A percentile compares a stretch with the other conserved stretches of the same genome.
Evolutionary conservation across 176 grass and related monocot species (phyloP).

Genomic region (Hsuehochloa calcarea): DNA sequence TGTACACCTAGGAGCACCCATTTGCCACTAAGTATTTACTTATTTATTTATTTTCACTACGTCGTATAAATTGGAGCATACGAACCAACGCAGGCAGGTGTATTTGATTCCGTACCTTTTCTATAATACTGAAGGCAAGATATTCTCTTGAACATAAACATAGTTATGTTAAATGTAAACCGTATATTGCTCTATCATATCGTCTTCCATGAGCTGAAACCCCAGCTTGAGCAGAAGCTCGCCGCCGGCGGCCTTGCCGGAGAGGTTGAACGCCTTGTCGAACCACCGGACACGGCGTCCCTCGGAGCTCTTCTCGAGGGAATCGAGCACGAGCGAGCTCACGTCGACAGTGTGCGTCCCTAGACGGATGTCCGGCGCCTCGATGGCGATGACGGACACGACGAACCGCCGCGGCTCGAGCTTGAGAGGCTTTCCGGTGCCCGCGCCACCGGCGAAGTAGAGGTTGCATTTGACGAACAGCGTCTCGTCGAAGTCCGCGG

Average conservation of each 20-base stretch:
- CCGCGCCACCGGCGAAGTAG: constrained; percentile 61
- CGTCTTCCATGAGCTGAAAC: constrained; percentile 87
- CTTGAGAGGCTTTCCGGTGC: constrained; percentile 64
- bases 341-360: constrained; percentile 64
- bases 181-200: too few species aligned
- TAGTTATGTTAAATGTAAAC: too few species aligned
- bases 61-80: too few species aligned
- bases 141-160: too few species aligned
- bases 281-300: constrained; percentile 60
- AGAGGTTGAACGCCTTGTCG: constrained; percentile 51
- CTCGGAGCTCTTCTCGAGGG: constrained; percentile 56
- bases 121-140: too few species aligned
- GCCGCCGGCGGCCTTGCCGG: constrained; percentile 63
- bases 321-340: constrained; percentile 66
- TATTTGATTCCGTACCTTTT: too few species aligned
- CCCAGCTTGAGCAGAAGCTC: constrained; percentile 63
- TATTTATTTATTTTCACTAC: too few species aligned
- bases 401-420: constrained; percentile 67
- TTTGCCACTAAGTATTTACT: too few species aligned
- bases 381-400: constrained; percentile 49
- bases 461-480: constrained; percentile 73
- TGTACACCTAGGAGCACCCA: too few species aligned
- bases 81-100: too few species aligned
- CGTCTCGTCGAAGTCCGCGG: constrained; percentile 74
- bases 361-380: constrained; percentile 44